These are phyloP conservation scores for Eimeria acervulina DNA, from an alignment of 169 alveolate genomes.

Conservation along the genomic window DNA sequence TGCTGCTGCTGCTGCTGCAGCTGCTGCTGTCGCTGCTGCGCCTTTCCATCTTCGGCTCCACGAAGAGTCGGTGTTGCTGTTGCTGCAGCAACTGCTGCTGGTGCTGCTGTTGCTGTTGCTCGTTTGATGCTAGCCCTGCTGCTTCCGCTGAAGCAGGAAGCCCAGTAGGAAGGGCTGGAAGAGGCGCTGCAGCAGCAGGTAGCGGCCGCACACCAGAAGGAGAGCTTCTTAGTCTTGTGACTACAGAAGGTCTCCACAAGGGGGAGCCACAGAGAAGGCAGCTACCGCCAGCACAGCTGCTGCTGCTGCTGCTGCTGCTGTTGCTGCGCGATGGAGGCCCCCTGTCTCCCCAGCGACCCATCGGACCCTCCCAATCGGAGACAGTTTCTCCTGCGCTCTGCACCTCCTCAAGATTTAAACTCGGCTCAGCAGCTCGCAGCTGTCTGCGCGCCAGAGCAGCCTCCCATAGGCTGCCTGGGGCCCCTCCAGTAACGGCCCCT, in stretches of 20 bases:
- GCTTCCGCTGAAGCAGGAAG: neutral
- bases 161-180: neutral
- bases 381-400: slow-evolving; percentile 52
- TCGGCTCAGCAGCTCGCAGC: neutral
- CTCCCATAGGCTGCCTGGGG: slow-evolving; percentile 38
- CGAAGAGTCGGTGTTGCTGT: neutral
- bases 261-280: slow-evolving; percentile 26
- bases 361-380: slow-evolving; percentile 9
- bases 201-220: neutral
- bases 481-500: slow-evolving; percentile 30
- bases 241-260: neutral
- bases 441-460: slow-evolving; percentile 37
- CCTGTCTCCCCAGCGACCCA: slow-evolving; percentile 20
- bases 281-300: slow-evolving; percentile 7
- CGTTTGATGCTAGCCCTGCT: neutral
- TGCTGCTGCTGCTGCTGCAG: slow-evolving; percentile 69
- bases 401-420: neutral
- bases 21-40: slow-evolving; percentile 64
- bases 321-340: neutral
- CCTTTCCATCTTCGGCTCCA: neutral
- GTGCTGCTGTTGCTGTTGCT: slow-evolving; percentile 21
- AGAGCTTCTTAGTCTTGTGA: neutral
- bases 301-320: slow-evolving; percentile 58
- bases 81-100: slow-evolving; percentile 37
- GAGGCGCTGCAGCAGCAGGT: slow-evolving; percentile 38